These are phyloP conservation scores for Mimosa pudica DNA, from an alignment of 306 rosid species.

Conservation along the genomic window DNA sequence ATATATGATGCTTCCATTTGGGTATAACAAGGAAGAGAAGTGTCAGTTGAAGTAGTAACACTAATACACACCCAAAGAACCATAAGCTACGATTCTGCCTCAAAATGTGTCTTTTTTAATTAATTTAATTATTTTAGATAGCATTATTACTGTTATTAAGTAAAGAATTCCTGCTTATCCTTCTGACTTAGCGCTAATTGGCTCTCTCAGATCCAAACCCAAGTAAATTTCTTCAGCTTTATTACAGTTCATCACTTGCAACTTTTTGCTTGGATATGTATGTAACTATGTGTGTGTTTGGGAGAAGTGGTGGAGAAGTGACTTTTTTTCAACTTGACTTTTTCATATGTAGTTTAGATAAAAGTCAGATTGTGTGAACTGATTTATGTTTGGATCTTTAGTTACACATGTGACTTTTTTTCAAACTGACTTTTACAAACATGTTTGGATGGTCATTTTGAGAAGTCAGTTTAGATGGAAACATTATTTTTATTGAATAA, in stretches of 20 bases:
- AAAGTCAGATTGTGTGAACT: too few species aligned
- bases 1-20: slow-evolving; percentile 57
- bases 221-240: slow-evolving; percentile 34
- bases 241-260: slow-evolving; percentile 56
- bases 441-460: too few species aligned
- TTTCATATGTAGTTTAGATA: too few species aligned
- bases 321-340: too few species aligned
- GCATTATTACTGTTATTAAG: slow-evolving; percentile 41
- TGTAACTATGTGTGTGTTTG: too few species aligned
- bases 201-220: slow-evolving; percentile 41
- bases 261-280: slow-evolving; percentile 41
- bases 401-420: too few species aligned
- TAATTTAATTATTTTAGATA: slow-evolving; percentile 3
- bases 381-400: too few species aligned
- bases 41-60: slow-evolving; percentile 63
- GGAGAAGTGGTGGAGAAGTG: too few species aligned
- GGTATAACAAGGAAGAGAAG: slow-evolving; percentile 60
- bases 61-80: slow-evolving; percentile 52
- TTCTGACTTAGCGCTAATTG: slow-evolving; percentile 54
- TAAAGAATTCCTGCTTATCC: slow-evolving; percentile 34
- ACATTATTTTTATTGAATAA: too few species aligned
- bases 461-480: too few species aligned
- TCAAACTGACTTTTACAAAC: too few species aligned
- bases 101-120: slow-evolving; percentile 37
- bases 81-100: slow-evolving; percentile 62